These are phyloP conservation scores for Flueggea neowawraea DNA, from an alignment of 441 rosid species.

Conservation along the genomic window DNA sequence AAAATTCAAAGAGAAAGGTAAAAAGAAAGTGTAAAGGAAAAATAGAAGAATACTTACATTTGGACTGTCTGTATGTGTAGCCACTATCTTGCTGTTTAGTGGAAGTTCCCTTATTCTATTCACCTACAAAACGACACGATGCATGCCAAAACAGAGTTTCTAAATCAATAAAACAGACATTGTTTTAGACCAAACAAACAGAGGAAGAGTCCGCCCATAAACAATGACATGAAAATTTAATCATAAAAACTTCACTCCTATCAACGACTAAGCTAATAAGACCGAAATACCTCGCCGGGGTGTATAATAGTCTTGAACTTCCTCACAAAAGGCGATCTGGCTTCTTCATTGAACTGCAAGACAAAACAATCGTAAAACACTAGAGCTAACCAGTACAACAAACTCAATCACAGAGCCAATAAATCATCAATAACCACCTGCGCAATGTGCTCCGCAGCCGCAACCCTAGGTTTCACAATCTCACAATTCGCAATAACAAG, in stretches of 20 bases:
- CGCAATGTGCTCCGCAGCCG: conserved; percentile 97
- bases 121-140: conserved; percentile 45
- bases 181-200: no score
- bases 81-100: conserved; percentile 87
- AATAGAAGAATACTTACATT: conserved; percentile 52
- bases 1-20: neutral
- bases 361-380: conserved; percentile 4
- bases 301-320: conserved; percentile 98
- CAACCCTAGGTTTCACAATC: conserved; percentile 97
- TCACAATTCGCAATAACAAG: conserved; percentile 95
- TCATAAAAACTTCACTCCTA: no score
- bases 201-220: no score
- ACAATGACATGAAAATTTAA: no score
- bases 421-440: conserved; percentile 48
- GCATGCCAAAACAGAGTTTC: neutral
- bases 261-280: no score
- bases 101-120: conserved; percentile 99
- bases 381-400: neutral
- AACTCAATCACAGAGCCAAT: neutral
- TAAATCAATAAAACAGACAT: no score
- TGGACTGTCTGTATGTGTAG: conserved; percentile 98
- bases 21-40: neutral
- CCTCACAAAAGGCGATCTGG: conserved; percentile 98
- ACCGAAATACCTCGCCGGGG: conserved; percentile 87
- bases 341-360: conserved; percentile 95